Evolutionary conservation across 495 filamentous ascomycete species (phyloP).

Genomic region (Monascus purpureus): DNA sequence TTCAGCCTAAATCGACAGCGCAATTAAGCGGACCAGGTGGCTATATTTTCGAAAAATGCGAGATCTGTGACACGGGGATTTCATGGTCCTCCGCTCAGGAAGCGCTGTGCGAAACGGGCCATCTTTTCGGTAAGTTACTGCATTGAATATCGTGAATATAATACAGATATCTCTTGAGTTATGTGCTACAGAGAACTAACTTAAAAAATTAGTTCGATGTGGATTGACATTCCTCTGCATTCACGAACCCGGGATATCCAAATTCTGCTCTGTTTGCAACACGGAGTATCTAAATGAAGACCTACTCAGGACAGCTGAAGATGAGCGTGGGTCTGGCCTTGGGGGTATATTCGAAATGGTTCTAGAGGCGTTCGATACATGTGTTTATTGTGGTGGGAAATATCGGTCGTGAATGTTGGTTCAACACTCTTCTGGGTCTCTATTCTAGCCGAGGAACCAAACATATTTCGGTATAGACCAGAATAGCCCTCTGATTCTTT

Average conservation of each 20-base stretch:
- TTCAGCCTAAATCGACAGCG: slow-evolving; percentile 14
- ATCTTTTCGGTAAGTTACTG: slow-evolving; percentile 30
- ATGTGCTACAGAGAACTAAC: too few species aligned
- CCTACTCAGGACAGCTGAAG: slow-evolving; percentile 3
- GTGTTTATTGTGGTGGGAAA: slow-evolving; percentile 41
- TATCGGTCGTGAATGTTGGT: slow-evolving; percentile 15
- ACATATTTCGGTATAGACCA: too few species aligned
- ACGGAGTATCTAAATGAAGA: slow-evolving; percentile 36
- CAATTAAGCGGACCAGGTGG: slow-evolving; percentile 11
- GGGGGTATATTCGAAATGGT: slow-evolving; percentile 14
- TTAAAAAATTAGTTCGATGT: slow-evolving; percentile 40
- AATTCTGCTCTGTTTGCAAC: slow-evolving; percentile 37
- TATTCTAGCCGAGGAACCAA: too few species aligned
- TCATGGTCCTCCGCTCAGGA: slow-evolving; percentile 20
- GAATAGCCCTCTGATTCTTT: too few species aligned
- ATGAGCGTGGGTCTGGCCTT: slow-evolving; percentile 4
- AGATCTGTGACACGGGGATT: slow-evolving; percentile 31
- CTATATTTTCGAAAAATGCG: slow-evolving; percentile 29
- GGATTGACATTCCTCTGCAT: slow-evolving; percentile 39
- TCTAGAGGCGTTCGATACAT: slow-evolving; percentile 36
- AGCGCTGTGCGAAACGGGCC: slow-evolving; percentile 32
- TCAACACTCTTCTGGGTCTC: too few species aligned
- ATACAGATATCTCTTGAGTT: too few species aligned
- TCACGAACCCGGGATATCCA: slow-evolving; percentile 39
- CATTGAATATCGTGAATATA: too few species aligned